Conservation (phyloP, 116 monocot genomes). For the Iris pallida region DNA sequence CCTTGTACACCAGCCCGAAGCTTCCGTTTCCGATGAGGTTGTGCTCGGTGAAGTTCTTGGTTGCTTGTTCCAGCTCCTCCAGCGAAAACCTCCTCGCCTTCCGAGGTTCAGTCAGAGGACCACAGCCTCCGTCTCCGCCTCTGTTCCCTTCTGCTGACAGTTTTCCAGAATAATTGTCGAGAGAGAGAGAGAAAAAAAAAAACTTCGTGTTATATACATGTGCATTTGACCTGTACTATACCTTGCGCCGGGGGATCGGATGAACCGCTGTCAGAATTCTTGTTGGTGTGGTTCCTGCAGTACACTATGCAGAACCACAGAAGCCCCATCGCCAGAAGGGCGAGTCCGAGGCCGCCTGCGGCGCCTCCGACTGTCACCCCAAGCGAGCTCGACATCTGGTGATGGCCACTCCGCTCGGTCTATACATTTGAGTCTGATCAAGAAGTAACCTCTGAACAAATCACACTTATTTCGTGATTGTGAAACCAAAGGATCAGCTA, state of each 20-base stretch:
- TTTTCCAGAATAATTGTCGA: too few species aligned
- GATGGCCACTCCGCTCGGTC: background rate
- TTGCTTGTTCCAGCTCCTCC: constrained; percentile 52
- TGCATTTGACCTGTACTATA: constrained; percentile 7
- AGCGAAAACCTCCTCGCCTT: constrained; percentile 40
- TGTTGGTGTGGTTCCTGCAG: constrained; percentile 19
- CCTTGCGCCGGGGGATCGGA: constrained; percentile 56
- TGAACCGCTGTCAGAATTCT: constrained; percentile 53
- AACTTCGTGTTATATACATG: too few species aligned
- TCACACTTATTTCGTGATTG: too few species aligned
- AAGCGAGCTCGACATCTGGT: constrained; percentile 35
- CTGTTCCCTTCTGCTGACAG: constrained; percentile 26
- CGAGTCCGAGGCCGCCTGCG: constrained; percentile 25
- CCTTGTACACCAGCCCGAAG: constrained; percentile 60
- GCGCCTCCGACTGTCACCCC: constrained; percentile 39
- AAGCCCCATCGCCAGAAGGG: constrained; percentile 16
- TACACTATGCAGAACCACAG: constrained; percentile 21
- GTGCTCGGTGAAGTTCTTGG: constrained; percentile 44
- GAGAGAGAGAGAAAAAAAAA: too few species aligned
- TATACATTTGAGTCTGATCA: constrained; percentile 36
- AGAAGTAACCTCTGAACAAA: too few species aligned
- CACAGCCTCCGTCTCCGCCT: constrained; percentile 16
- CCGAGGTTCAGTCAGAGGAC: constrained; percentile 8
- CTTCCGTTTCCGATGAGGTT: constrained; percentile 54
- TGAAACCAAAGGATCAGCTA: too few species aligned